phyloP scores from a whole-genome alignment of 306 rosid species.

The Herpetospermum pedunculosum region DNA sequence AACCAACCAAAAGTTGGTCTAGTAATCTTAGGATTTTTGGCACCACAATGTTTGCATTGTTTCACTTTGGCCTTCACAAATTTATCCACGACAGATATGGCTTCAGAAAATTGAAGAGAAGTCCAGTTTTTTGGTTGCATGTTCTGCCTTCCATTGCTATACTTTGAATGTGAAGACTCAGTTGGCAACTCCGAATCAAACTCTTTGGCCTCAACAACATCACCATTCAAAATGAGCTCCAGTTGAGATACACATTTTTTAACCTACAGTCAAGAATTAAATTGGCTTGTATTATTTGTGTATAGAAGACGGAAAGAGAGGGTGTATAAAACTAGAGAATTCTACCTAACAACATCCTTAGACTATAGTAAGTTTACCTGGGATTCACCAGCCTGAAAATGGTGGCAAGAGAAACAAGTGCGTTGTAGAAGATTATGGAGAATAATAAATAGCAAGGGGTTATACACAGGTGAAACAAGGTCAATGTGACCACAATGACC shows the following conservation, averaged over 20 bases:
- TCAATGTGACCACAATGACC: conserved; percentile 94
- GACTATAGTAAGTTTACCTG: conserved; percentile 29
- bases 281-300: background rate
- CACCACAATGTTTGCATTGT: conserved; percentile 38
- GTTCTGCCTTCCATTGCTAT: conserved; percentile 12
- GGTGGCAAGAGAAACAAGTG: conserved; percentile 56
- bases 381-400: conserved; percentile 21
- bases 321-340: background rate
- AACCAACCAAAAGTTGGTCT: conserved; percentile 85
- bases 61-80: conserved; percentile 16
- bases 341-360: background rate
- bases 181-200: conserved; percentile 20
- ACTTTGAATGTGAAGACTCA: conserved; percentile 15
- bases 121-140: conserved; percentile 45
- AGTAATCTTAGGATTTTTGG: conserved; percentile 34
- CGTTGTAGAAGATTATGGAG: conserved; percentile 39
- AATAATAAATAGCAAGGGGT: conserved; percentile 55
- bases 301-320: background rate
- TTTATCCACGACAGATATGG: conserved; percentile 40
- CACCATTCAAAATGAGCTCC: conserved; percentile 62
- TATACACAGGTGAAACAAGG: conserved; percentile 50
- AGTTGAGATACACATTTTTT: conserved; percentile 33
- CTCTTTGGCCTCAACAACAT: conserved; percentile 37
- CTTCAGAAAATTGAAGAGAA: conserved; percentile 63
- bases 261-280: conserved; percentile 36